A percentile compares a stretch with the other conserved stretches of the same genome.
These are phyloP conservation scores for Ustilago nuda DNA, from an alignment of 1,284 basidiomycete genomes.

Conservation along the genomic window DNA sequence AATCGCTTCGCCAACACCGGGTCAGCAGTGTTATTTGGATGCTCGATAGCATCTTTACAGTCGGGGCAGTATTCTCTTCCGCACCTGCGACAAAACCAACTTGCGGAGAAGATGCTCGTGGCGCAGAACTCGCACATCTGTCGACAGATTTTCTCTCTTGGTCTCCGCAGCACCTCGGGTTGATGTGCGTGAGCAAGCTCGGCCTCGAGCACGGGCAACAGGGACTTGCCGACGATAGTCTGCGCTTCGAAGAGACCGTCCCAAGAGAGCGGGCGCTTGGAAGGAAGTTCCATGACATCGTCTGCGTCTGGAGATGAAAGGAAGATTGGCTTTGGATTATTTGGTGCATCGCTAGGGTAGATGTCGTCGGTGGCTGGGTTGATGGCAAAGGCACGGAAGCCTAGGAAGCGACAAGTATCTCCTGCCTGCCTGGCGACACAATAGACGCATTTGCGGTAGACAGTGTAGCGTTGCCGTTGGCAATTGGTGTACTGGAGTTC, in stretches of 20 bases:
- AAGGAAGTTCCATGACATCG: slow-evolving; percentile 30
- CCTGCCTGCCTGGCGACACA: slow-evolving; percentile 31
- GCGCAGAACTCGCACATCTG: slow-evolving; percentile 80
- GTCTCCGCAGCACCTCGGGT: slow-evolving; percentile 22
- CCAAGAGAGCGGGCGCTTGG: slow-evolving; percentile 17
- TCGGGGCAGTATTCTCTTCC: slow-evolving; percentile 88
- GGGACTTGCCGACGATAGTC: slow-evolving; percentile 24
- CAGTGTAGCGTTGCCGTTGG: slow-evolving; percentile 6
- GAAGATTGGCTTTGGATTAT: slow-evolving; percentile 10
- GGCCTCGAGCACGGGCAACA: slow-evolving; percentile 28
- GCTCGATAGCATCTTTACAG: slow-evolving; percentile 78
- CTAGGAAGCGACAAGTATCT: slow-evolving; percentile 46
- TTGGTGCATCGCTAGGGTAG: background rate
- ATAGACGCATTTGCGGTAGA: slow-evolving; percentile 33
- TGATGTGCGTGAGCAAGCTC: slow-evolving; percentile 43
- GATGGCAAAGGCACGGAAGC: slow-evolving; percentile 38
- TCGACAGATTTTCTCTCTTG: slow-evolving; percentile 45
- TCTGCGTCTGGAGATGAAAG: slow-evolving; percentile 31
- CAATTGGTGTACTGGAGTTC: slow-evolving; percentile 31
- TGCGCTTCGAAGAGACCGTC: slow-evolving; percentile 13
- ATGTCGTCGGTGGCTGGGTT: slow-evolving; percentile 19
- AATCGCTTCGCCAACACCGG: slow-evolving; percentile 29
- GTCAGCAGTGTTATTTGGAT: slow-evolving; percentile 15
- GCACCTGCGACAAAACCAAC: slow-evolving; percentile 88
- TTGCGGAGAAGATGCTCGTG: slow-evolving; percentile 88